Conservation (phyloP, 2,329 filamentous ascomycete species). For the Gliomastix tumulicola region DNA sequence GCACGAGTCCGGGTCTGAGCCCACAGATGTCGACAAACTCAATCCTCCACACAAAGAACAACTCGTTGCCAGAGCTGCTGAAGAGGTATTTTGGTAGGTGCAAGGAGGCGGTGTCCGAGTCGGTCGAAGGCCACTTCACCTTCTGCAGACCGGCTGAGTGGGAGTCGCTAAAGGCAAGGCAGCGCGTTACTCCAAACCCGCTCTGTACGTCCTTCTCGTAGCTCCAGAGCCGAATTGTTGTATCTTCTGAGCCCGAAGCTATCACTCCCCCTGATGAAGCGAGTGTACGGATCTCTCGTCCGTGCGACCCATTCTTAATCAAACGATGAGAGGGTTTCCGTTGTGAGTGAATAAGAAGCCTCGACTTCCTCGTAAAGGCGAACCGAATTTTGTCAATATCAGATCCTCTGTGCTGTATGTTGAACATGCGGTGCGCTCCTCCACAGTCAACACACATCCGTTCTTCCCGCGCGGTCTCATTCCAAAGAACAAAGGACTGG, state of each 20-base stretch:
- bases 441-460: slow-evolving; percentile 72
- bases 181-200: slow-evolving; percentile 25
- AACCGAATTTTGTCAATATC: slow-evolving; percentile 39
- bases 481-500: slow-evolving; percentile 75
- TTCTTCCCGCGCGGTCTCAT: slow-evolving; percentile 64
- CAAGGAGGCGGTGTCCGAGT: slow-evolving; percentile 37
- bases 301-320: slow-evolving; percentile 69
- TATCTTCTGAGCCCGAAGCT: slow-evolving; percentile 69
- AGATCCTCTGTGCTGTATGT: slow-evolving; percentile 24
- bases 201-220: slow-evolving; percentile 18
- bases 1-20: slow-evolving; percentile 25
- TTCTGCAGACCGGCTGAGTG: slow-evolving; percentile 82
- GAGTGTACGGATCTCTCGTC: slow-evolving; percentile 68
- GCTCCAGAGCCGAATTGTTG: slow-evolving; percentile 64
- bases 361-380: slow-evolving; percentile 67
- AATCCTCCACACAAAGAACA: slow-evolving; percentile 80
- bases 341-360: slow-evolving; percentile 40
- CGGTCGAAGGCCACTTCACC: slow-evolving; percentile 58
- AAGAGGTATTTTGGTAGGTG: slow-evolving; percentile 58
- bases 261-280: slow-evolving; percentile 32
- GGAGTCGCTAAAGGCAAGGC: slow-evolving; percentile 60
- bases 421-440: slow-evolving; percentile 74
- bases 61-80: slow-evolving; percentile 81
- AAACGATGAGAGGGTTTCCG: slow-evolving; percentile 26
- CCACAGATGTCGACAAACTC: not conserved